A percentile compares a stretch with the other conserved stretches of the same genome.
These are phyloP conservation scores for Coemansia sp. DNA, from an alignment of 192 early-diverging fungal genomes.

Conservation along the genomic window DNA sequence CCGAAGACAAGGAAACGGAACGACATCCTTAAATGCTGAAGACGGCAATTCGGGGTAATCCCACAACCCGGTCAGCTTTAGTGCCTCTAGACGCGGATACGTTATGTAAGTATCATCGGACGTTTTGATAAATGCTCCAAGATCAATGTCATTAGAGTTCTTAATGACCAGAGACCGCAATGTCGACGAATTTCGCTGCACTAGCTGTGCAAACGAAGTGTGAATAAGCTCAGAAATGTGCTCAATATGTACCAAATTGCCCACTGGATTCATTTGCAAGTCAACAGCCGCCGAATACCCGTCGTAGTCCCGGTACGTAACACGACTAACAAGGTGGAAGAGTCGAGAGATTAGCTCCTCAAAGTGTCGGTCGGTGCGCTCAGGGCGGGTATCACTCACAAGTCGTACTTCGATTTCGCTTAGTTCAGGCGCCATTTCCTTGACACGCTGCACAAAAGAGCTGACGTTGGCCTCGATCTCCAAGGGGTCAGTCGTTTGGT, in stretches of 20 bases:
- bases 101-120: background rate
- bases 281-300: background rate
- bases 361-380: background rate
- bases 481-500: background rate
- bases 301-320: background rate
- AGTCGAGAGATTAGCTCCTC: background rate
- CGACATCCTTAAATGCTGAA: background rate
- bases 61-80: background rate
- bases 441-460: background rate
- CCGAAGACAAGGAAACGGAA: background rate
- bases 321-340: background rate
- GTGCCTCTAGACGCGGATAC: background rate
- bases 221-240: background rate
- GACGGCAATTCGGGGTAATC: background rate
- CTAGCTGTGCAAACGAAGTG: background rate
- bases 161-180: background rate
- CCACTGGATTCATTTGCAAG: background rate
- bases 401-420: background rate
- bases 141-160: background rate
- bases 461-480: background rate
- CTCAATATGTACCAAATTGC: background rate
- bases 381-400: background rate
- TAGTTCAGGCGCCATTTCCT: background rate
- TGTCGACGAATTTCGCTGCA: background rate
- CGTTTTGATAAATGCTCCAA: background rate